phyloP scores from a whole-genome alignment of 495 filamentous ascomycete species.

The Talaromyces stipitatus region DNA sequence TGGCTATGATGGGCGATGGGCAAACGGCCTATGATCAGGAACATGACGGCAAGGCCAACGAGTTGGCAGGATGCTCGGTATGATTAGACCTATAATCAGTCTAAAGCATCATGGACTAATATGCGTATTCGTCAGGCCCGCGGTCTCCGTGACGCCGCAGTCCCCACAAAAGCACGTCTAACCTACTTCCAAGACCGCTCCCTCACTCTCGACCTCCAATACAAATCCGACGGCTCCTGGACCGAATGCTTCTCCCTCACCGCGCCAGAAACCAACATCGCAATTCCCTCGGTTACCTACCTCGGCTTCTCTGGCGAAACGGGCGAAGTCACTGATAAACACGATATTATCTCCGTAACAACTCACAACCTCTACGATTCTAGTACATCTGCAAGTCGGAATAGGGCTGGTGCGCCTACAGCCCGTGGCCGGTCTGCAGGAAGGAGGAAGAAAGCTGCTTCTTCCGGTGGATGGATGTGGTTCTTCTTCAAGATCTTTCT shows the following conservation, averaged over 20 bases:
- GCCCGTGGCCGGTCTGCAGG: constrained; percentile 18
- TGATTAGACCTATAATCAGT: constrained; percentile 13
- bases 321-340: constrained; percentile 93
- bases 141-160: constrained; percentile 68
- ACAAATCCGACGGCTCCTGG: constrained; percentile 86
- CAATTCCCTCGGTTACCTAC: constrained; percentile 85
- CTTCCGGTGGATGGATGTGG: constrained; percentile 75
- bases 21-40: constrained; percentile 84
- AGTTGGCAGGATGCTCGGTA: constrained; percentile 88
- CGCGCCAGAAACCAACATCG: constrained; percentile 56
- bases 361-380: constrained; percentile 83
- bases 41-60: constrained; percentile 89
- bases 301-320: constrained; percentile 94
- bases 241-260: constrained; percentile 72
- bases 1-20: constrained; percentile 97
- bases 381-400: constrained; percentile 31
- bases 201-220: constrained; percentile 84
- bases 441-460: constrained; percentile 20
- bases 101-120: background rate
- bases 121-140: constrained; percentile 47
- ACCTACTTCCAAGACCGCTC: constrained; percentile 97
- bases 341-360: constrained; percentile 87
- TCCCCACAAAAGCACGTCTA: constrained; percentile 78
- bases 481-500: constrained; percentile 81
- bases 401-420: constrained; percentile 21